A percentile compares a stretch with the other conserved stretches of the same genome.
phyloP scores from a whole-genome alignment of 2,329 filamentous ascomycete species.

The Epichloe bromicola region DNA sequence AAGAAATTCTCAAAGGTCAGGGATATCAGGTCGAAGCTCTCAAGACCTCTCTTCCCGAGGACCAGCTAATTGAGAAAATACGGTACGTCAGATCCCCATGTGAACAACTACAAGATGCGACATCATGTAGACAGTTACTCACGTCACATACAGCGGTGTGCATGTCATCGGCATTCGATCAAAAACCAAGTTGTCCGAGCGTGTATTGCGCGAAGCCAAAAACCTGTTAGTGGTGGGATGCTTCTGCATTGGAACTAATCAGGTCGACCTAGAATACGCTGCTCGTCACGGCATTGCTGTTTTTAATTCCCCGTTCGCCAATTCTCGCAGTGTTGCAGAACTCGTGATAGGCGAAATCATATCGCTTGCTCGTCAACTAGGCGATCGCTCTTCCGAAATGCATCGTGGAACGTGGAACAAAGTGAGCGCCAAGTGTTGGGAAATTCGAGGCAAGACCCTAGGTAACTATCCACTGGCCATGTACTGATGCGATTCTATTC shows the following conservation, averaged over 20 bases:
- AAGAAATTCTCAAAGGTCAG: conserved; percentile 67
- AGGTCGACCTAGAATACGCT: conserved; percentile 76
- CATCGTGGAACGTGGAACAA: conserved; percentile 96
- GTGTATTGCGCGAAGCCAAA: conserved; percentile 76
- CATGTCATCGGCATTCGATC: conserved; percentile 97
- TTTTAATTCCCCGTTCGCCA: conserved; percentile 98
- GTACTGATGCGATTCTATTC: not conserved
- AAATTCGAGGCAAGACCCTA: conserved; percentile 92
- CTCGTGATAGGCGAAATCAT: conserved; percentile 93
- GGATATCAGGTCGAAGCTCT: conserved; percentile 92
- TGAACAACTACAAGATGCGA: not conserved
- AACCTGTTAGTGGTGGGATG: conserved; percentile 93
- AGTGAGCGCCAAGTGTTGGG: conserved; percentile 93
- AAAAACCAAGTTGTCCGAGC: conserved; percentile 86
- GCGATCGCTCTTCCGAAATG: conserved; percentile 87
- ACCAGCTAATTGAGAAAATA: conserved; percentile 94
- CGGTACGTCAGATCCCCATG: conserved; percentile 40
- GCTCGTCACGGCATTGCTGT: conserved; percentile 82
- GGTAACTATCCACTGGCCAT: conserved; percentile 34
- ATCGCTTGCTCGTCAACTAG: conserved; percentile 75
- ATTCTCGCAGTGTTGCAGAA: conserved; percentile 93
- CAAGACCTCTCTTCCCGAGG: conserved; percentile 82
- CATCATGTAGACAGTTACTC: conserved; percentile 1
- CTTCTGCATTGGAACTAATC: conserved; percentile 98
- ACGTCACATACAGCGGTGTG: conserved; percentile 50